Percentiles rank a stretch among this genome's conserved stretches.
These are phyloP conservation scores for Trametes maxima DNA, from an alignment of 768 basidiomycete genomes.

Conservation along the genomic window DNA sequence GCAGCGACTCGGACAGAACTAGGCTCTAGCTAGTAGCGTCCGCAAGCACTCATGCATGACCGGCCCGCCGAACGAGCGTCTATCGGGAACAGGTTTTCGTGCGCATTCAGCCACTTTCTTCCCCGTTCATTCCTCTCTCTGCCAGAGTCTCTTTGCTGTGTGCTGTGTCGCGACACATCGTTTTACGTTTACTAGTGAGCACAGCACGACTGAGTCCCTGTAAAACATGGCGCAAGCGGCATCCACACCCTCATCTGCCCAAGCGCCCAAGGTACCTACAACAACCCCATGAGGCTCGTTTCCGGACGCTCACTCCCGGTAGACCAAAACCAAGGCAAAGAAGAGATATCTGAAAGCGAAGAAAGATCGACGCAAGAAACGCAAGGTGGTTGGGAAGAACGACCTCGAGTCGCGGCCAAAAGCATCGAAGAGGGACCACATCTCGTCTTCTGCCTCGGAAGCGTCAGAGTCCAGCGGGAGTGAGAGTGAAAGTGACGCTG, in stretches of 20 bases:
- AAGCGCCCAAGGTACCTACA: conserved; percentile 23
- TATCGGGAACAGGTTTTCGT: no score
- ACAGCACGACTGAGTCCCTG: not conserved
- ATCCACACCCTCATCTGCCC: not conserved
- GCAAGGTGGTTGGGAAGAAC: conserved; percentile 30
- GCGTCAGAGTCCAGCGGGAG: conserved; percentile 15
- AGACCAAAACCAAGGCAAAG: conserved; percentile 73
- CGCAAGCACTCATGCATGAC: no score
- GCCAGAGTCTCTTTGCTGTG: no score
- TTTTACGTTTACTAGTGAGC: no score
- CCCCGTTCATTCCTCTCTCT: no score
- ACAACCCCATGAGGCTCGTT: not conserved
- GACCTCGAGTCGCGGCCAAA: not conserved
- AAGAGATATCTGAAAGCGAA: conserved; percentile 74
- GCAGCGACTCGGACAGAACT: no score
- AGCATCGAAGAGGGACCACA: not conserved
- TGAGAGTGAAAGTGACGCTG: conserved; percentile 29
- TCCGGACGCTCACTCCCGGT: not conserved
- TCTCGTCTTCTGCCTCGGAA: not conserved
- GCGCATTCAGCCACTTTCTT: no score
- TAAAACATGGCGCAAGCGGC: not conserved
- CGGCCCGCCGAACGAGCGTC: no score
- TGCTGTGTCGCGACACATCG: no score
- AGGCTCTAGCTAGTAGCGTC: no score
- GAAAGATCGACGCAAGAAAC: conserved; percentile 61